Base-by-base conservation (phyloP, 1,284 basidiomycete genomes). In the Trichosporon asahii region DNA sequence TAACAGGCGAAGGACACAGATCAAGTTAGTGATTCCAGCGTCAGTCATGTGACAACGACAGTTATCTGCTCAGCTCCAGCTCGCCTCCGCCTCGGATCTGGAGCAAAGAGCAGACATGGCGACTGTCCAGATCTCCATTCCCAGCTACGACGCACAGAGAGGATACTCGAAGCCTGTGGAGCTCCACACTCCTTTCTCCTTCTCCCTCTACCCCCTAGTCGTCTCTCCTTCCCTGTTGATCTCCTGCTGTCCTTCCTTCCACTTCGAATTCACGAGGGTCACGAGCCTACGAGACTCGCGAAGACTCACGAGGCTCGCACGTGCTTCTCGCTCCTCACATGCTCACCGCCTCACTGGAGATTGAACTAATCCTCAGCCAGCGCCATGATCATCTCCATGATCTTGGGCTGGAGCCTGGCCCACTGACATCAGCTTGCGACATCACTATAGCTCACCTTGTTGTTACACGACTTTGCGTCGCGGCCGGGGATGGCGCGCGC, bases 401-500 rank as follows among this genome's bases (percentile, higher is more conserved):
- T 74, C 73, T 78, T 77, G 46, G 46, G 66, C 70, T 77, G 77
- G 60, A 76, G 71, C 37, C 77, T 67, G 8, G 68, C 25, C 77
- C 77, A 77, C 77, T 77, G 61, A 21, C 49, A 55, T 72, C 66
- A 72, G 69, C 65, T 29, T 21, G 9, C 18, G n/a, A 21, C 5
- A 8, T n/a, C 9, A 6, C 40, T 12, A 8, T 33, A 49, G 7
- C 73, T 67, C 40, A 75, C 77, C 72, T 78, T 77, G 71, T 78
- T 77, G 4, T 64, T 66, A 68, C 77, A 77, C 12, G 74, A 57
- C 63, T 77, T 79, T 60, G 64, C 70, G 66, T 75, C 76, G 40
- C 77, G 65, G 1, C 75, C 76, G 1, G 72, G 70, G 2, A 78
- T 69, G 25, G 74, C 67, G 29, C 25, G 63, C 1, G 76, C 74